Evolutionary conservation across 306 rosid species (phyloP), one percentile per base, ranked within the genome.

Genomic region (Quercus ilex): DNA sequence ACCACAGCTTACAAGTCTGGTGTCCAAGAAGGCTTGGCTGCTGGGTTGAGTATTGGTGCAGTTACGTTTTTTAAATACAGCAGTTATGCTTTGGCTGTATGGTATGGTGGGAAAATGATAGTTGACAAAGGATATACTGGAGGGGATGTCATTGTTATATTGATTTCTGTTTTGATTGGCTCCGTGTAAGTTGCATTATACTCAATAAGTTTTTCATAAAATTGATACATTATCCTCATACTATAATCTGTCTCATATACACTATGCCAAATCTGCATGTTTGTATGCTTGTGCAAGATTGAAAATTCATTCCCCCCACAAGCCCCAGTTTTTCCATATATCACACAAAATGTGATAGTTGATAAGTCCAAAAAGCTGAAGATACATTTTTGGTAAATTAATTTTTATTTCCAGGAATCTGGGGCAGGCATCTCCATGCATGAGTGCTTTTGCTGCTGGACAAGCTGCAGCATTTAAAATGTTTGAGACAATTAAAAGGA

Each of bases 381-480:
- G 53, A 49, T n/a, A 51, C 31, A 14, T 38, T 43, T 43, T 74
- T 33, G 17, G 46, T 41, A 41, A 41, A 38, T 38, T 38, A 38
- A 7, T 7, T 38, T 53, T 14, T 55, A 76, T 57, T 74, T 43
- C 35, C 83, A 94, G 97, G 87, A 84, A 87, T 64, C 88, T 94
- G 9, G 97, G 98, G 69, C 89, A 90, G 77, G 87, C 98, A 74
- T 92, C 98, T 28, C 97, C 98, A 30, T 87, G 90, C 84, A n/a
- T 94, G 78, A 86, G 88, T 23, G 97, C 97, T 70, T 91, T 90
- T 85, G 93, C 90, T 59, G 88, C 96, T 15, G 98, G 98, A 52
- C 86, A 85, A 83, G 94, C 97, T 78, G 98, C 98, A 71, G 97
- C 98, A 3, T 92, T 60, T 83, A 92, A 92, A 88, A 92, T 92